A percentile compares a stretch with the other conserved stretches of the same genome.
Evolutionary conservation across 345 rosid species (phyloP).

Genomic region (Conringia planisiliqua): DNA sequence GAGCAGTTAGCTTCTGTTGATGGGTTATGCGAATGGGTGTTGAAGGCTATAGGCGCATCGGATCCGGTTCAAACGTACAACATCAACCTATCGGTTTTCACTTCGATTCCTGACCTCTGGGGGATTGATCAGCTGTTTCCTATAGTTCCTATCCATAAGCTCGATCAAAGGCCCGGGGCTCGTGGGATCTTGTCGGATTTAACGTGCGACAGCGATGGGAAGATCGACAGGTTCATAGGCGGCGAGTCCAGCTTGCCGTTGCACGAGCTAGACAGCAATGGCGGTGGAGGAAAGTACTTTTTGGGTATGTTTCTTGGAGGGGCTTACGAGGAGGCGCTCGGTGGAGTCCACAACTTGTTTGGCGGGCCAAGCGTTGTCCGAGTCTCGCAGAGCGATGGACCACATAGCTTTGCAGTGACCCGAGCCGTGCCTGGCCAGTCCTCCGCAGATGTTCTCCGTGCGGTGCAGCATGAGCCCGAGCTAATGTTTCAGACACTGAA

Average conservation of each 20-base stretch:
- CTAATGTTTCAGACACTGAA: conserved; percentile 90
- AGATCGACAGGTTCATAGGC: conserved; percentile 82
- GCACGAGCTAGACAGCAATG: conserved; percentile 65
- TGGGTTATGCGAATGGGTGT: conserved; percentile 69
- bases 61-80: conserved; percentile 67
- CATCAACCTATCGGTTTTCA: conserved; percentile 80
- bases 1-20: conserved; percentile 87
- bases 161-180: conserved; percentile 65
- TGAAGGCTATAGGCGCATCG: conserved; percentile 48
- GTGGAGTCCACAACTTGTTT: conserved; percentile 92
- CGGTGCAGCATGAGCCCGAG: conserved; percentile 96
- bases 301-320: conserved; percentile 99
- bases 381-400: conserved; percentile 88
- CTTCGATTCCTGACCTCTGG: conserved; percentile 98
- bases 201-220: conserved; percentile 95
- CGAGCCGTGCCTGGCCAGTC: conserved; percentile 84
- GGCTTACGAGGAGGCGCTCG: conserved; percentile 98
- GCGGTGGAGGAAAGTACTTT: conserved; percentile 43
- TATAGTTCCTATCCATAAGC: conserved; percentile 78
- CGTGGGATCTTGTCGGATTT: conserved; percentile 82
- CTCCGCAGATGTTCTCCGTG: conserved; percentile 83
- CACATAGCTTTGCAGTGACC: conserved; percentile 86
- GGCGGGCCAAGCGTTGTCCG: conserved; percentile 92
- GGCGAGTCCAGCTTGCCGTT: conserved; percentile 83
- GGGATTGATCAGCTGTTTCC: conserved; percentile 92